Conservation (phyloP, 176 grass and related monocot genomes). For the Canna indica region DNA sequence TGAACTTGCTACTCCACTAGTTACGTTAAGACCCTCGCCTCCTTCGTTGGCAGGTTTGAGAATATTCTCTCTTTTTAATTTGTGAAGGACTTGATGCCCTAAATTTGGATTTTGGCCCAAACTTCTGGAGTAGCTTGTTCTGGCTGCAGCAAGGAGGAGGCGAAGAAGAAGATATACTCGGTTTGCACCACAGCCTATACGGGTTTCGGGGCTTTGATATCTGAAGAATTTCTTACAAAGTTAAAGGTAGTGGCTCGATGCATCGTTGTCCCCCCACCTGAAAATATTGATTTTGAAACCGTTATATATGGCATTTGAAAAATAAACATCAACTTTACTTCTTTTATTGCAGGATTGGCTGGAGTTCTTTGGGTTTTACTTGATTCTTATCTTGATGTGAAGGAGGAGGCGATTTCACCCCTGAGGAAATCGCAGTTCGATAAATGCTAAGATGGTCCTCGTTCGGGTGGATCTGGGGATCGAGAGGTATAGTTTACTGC, state of each 20-base stretch:
- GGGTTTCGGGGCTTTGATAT: constrained; percentile 84
- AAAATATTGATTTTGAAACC: background rate
- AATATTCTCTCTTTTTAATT: background rate
- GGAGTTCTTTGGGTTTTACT: constrained; percentile 99
- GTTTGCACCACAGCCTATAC: constrained; percentile 80
- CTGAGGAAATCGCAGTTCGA: constrained; percentile 90
- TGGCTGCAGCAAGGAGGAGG: constrained; percentile 73
- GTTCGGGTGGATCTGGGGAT: constrained; percentile 3
- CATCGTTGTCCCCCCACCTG: background rate
- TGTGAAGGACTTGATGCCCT: background rate
- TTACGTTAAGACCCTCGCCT: constrained; percentile 71
- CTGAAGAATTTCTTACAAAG: constrained; percentile 93
- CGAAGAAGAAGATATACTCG: constrained; percentile 92
- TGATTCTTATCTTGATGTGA: constrained; percentile 93
- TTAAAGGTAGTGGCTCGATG: constrained; percentile 61
- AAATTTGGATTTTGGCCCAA: constrained; percentile 15
- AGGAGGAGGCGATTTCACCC: constrained; percentile 59
- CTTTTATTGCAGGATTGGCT: constrained; percentile 52
- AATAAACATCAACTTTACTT: constrained; percentile 11
- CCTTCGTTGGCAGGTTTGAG: constrained; percentile 61
- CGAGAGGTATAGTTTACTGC: constrained; percentile 20
- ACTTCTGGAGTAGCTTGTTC: background rate
- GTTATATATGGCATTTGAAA: background rate
- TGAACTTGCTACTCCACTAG: too few species aligned
- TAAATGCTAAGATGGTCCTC: constrained; percentile 12